phyloP scores from a whole-genome alignment of 371 early-diverging fungal species.

The Apophysomyces variabilis region DNA sequence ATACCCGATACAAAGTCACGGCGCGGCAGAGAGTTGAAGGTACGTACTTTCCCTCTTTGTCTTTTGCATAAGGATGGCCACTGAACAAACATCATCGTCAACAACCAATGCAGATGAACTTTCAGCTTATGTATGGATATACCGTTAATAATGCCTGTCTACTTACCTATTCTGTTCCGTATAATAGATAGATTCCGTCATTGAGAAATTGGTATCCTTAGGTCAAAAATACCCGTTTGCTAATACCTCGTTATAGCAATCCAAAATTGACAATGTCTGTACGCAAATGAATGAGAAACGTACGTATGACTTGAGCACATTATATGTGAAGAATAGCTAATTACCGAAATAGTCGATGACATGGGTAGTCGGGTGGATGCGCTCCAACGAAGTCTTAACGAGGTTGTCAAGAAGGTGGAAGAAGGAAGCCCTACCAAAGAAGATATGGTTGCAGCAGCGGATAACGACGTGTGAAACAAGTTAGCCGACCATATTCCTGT shows the following conservation, averaged over 20 bases:
- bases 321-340: not conserved
- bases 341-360: not conserved
- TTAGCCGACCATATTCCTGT: too few species aligned
- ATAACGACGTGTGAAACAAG: not conserved
- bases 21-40: too few species aligned
- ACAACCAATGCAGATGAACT: constrained; percentile 1
- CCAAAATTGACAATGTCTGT: not conserved
- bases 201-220: constrained; percentile 2
- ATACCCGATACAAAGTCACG: too few species aligned
- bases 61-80: not conserved
- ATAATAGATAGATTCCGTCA: not conserved
- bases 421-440: not conserved
- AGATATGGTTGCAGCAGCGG: not conserved
- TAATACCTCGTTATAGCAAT: not conserved
- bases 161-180: not conserved
- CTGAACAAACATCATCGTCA: not conserved
- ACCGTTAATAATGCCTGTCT: not conserved
- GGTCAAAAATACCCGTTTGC: not conserved
- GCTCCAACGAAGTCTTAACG: not conserved
- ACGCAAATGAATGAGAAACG: constrained; percentile 2
- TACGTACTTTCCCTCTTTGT: too few species aligned
- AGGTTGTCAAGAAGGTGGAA: not conserved
- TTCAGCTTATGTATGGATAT: not conserved
- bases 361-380: not conserved
- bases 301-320: not conserved